Percentiles rank a stretch among this genome's conserved stretches.
Evolutionary conservation across 306 rosid genomes (phyloP).

Genomic region (Quercus aquifolioides): DNA sequence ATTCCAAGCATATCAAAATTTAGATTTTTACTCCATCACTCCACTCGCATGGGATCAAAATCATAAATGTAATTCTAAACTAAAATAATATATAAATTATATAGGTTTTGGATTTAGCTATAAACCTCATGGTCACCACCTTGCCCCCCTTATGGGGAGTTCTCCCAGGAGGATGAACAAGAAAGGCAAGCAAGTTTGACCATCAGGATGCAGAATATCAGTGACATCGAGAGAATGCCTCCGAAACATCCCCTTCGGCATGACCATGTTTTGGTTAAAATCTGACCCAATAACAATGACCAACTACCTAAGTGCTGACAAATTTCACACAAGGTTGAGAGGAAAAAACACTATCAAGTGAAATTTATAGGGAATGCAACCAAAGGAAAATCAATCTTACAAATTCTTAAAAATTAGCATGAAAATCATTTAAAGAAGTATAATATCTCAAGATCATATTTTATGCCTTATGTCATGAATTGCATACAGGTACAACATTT

Average conservation of each 20-base stretch:
- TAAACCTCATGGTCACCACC: constrained; percentile 94
- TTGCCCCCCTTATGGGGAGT: constrained; percentile 81
- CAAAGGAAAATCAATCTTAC: too few relatives aligned
- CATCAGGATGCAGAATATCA: constrained; percentile 60
- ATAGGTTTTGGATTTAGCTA: not conserved
- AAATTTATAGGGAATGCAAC: too few relatives aligned
- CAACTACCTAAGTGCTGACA: too few relatives aligned
- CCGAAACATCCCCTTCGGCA: constrained; percentile 90
- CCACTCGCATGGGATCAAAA: not conserved
- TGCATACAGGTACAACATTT: too few relatives aligned
- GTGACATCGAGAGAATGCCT: constrained; percentile 86
- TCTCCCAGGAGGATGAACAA: constrained; percentile 88
- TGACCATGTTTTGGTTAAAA: too few relatives aligned
- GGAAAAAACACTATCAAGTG: too few relatives aligned
- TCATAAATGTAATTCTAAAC: not conserved
- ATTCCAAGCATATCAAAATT: not conserved
- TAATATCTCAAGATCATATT: too few relatives aligned
- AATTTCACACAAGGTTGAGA: too few relatives aligned
- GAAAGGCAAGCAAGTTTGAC: constrained; percentile 78
- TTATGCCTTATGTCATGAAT: too few relatives aligned
- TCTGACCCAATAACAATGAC: too few relatives aligned
- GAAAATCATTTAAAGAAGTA: too few relatives aligned
- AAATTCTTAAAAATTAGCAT: too few relatives aligned
- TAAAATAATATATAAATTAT: constrained; percentile 1
- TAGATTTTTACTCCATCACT: constrained; percentile 3